These are phyloP conservation scores for Ophiostoma novo-ulmi DNA, from an alignment of 2,329 filamentous ascomycete species.

Conservation along the genomic window DNA sequence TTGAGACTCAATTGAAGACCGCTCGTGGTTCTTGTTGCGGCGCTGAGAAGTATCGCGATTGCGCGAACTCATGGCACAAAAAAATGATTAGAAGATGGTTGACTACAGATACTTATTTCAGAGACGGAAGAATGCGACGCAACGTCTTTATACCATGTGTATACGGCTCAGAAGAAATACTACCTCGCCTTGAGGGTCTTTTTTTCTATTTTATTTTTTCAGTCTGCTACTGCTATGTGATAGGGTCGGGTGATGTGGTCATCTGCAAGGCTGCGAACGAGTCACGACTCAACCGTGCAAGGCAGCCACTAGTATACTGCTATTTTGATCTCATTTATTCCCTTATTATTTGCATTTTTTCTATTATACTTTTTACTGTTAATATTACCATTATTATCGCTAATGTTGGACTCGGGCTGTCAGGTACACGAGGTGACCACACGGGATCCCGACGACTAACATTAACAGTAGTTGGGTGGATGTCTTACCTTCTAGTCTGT, in stretches of 20 bases:
- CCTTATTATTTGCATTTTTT: background rate
- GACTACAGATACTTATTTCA: background rate
- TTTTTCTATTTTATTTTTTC: background rate
- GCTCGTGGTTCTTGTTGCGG: background rate
- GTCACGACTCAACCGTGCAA: conserved; percentile 1
- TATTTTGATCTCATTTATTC: background rate
- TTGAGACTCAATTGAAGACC: background rate
- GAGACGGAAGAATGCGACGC: background rate
- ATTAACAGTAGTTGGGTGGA: background rate
- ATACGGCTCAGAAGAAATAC: background rate
- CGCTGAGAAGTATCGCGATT: background rate
- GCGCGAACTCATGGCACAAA: background rate
- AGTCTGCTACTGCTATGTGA: background rate
- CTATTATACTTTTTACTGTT: background rate
- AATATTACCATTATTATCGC: background rate
- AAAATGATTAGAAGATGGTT: background rate
- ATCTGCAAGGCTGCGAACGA: conserved; percentile 3
- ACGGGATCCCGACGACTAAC: background rate
- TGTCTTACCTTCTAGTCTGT: background rate
- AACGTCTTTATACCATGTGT: background rate
- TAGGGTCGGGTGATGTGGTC: conserved; percentile 8
- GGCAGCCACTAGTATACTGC: conserved; percentile 3
- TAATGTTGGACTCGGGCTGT: background rate
- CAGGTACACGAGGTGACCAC: background rate
- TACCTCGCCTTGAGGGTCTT: background rate